phyloP scores from a whole-genome alignment of 768 basidiomycete genomes.

The Tylopilus balloui region DNA sequence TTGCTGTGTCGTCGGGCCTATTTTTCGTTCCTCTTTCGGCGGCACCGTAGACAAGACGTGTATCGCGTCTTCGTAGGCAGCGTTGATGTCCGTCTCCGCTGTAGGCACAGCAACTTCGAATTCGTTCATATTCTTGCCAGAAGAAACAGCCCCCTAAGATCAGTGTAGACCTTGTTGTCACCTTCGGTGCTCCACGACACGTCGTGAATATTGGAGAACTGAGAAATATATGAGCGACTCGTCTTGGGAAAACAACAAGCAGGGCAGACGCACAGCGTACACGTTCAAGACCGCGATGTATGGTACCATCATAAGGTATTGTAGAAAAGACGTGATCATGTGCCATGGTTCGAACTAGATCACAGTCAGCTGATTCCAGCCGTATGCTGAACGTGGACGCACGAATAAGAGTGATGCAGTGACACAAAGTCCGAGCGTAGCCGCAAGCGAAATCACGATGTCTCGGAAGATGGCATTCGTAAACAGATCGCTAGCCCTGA shows the following conservation, averaged over 20 bases:
- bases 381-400: conserved; percentile 31
- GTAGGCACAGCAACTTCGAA: conserved; percentile 85
- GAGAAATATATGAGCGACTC: background rate
- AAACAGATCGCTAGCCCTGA: conserved; percentile 58
- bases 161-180: conserved; percentile 79
- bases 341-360: conserved; percentile 93
- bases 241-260: background rate
- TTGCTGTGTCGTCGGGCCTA: conserved; percentile 58
- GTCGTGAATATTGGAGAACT: conserved; percentile 88
- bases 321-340: conserved; percentile 92
- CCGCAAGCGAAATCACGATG: conserved; percentile 81
- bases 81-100: conserved; percentile 83
- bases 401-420: conserved; percentile 80
- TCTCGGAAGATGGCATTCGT: conserved; percentile 75
- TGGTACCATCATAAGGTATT: conserved; percentile 86
- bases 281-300: conserved; percentile 94
- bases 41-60: conserved; percentile 77
- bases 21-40: conserved; percentile 62
- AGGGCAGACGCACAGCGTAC: conserved; percentile 52
- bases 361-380: background rate
- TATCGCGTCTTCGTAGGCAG: conserved; percentile 87
- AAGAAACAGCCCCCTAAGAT: conserved; percentile 80
- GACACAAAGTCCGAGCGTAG: conserved; percentile 88
- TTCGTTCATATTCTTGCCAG: conserved; percentile 62
- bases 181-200: conserved; percentile 97